Conservation (phyloP, 495 filamentous ascomycete genomes). For the Chaetomium tenue region DNA sequence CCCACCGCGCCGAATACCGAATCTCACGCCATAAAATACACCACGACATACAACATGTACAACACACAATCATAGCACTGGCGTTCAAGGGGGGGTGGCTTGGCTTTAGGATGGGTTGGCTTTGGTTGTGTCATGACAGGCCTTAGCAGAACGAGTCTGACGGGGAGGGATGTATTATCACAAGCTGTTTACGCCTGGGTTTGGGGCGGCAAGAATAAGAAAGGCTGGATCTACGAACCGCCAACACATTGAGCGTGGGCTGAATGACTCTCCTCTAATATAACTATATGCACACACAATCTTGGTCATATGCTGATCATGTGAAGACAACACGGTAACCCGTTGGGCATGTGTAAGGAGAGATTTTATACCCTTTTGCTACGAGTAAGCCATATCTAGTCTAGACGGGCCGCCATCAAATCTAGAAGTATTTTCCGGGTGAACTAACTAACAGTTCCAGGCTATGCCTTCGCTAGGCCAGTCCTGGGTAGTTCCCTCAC, state of each 20-base stretch:
- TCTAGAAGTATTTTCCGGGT: not conserved
- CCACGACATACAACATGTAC: slow-evolving; percentile 16
- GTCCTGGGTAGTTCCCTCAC: not conserved
- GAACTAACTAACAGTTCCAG: not conserved
- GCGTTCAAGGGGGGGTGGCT: slow-evolving; percentile 18
- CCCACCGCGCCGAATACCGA: not conserved
- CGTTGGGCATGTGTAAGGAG: not conserved
- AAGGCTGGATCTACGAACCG: not conserved
- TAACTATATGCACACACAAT: slow-evolving; percentile 9
- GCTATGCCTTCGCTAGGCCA: not conserved
- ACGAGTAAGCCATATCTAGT: not conserved
- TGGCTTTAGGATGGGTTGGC: slow-evolving; percentile 13
- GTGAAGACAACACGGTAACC: not conserved
- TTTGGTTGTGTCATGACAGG: slow-evolving; percentile 1
- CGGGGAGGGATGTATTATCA: slow-evolving; percentile 1
- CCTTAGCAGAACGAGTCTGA: not conserved
- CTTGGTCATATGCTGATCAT: not conserved
- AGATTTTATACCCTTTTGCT: not conserved
- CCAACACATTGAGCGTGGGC: not conserved
- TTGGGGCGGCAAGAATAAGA: not conserved
- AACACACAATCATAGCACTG: slow-evolving; percentile 21
- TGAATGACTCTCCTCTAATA: slow-evolving; percentile 18
- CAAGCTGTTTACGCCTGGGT: not conserved
- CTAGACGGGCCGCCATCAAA: not conserved
- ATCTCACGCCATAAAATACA: not conserved